Evolutionary conservation across 1,284 basidiomycete genomes (phyloP).

Genomic region (Pseudozyma tsukubaensis): DNA sequence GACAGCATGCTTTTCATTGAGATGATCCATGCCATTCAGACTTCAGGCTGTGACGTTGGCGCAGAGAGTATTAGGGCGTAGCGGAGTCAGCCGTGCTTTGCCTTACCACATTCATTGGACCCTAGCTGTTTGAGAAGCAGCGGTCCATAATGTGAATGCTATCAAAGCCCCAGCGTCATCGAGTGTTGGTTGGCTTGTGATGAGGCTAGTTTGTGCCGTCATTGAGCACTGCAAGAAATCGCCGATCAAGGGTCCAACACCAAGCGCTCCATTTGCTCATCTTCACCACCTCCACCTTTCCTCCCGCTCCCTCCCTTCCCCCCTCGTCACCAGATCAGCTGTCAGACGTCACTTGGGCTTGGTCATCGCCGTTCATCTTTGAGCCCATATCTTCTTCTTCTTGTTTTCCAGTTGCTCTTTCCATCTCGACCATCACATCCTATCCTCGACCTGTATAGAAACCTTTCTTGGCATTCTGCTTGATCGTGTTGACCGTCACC

Average conservation of each 20-base stretch:
- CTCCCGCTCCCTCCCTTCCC: background rate
- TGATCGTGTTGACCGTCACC: background rate
- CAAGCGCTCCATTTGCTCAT: background rate
- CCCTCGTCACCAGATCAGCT: background rate
- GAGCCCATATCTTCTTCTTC: too few relatives aligned
- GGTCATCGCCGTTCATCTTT: background rate
- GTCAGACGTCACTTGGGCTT: background rate
- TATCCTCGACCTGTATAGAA: background rate
- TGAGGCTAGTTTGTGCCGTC: conserved; percentile 1
- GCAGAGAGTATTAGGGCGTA: too few relatives aligned
- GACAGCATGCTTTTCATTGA: too few relatives aligned
- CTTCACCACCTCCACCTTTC: background rate
- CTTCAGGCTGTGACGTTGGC: too few relatives aligned
- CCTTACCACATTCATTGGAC: too few relatives aligned
- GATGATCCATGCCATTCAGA: too few relatives aligned
- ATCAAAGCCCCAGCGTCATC: too few relatives aligned
- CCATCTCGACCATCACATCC: background rate
- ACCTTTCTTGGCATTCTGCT: background rate
- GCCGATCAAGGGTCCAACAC: conserved; percentile 31
- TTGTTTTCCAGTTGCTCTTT: background rate
- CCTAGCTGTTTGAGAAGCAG: too few relatives aligned
- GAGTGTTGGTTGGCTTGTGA: too few relatives aligned
- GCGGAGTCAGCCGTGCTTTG: too few relatives aligned
- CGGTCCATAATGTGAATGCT: too few relatives aligned
- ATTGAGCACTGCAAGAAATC: conserved; percentile 9